These are phyloP conservation scores for Zymoseptoria passerinii DNA, from an alignment of 2,329 filamentous ascomycete genomes.

Conservation along the genomic window DNA sequence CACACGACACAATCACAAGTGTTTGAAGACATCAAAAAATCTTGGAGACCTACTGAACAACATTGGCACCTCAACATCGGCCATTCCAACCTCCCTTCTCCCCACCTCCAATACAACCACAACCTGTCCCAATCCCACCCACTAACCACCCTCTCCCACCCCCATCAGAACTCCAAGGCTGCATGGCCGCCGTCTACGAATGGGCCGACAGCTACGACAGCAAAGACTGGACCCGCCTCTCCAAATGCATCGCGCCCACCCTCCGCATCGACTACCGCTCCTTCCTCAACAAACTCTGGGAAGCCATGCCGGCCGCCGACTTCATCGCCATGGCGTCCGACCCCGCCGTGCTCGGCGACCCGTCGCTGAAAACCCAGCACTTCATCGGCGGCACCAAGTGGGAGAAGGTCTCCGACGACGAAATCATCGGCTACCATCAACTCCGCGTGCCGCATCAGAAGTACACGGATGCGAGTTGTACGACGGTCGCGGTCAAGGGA, in stretches of 20 bases:
- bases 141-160: background rate
- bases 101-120: background rate
- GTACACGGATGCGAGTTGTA: conserved; percentile 43
- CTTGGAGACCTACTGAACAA: conserved; percentile 10
- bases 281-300: conserved; percentile 48
- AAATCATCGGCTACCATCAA: conserved; percentile 48
- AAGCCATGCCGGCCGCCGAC: conserved; percentile 47
- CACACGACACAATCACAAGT: conserved; percentile 1
- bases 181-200: conserved; percentile 44
- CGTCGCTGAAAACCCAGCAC: conserved; percentile 49
- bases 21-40: conserved; percentile 2
- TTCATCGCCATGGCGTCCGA: conserved; percentile 47
- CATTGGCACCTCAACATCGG: background rate
- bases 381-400: conserved; percentile 47
- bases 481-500: conserved; percentile 46
- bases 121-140: background rate
- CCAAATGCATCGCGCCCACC: conserved; percentile 55
- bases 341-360: conserved; percentile 46
- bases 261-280: conserved; percentile 60
- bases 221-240: conserved; percentile 56
- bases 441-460: conserved; percentile 51
- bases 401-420: conserved; percentile 42
- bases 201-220: conserved; percentile 60
- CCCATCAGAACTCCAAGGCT: conserved; percentile 31
- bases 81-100: background rate